Conservation (phyloP, 2,329 filamentous ascomycete species). For the Fusarium sp. region DNA sequence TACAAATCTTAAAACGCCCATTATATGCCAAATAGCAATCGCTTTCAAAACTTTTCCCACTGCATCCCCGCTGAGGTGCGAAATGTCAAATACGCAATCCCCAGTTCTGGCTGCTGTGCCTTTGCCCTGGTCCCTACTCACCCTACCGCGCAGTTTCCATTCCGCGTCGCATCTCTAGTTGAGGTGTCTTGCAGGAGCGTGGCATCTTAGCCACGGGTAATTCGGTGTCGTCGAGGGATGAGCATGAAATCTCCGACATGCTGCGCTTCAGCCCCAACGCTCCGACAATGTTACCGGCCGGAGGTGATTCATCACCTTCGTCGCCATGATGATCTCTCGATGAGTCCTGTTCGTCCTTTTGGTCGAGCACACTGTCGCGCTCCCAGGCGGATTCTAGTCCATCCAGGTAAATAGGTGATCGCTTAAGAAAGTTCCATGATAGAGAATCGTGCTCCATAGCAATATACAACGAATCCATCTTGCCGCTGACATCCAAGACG, state of each 20-base stretch:
- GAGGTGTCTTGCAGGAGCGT: constrained; percentile 52
- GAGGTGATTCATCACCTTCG: constrained; percentile 34
- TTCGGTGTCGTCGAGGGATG: constrained; percentile 47
- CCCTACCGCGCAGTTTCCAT: constrained; percentile 39
- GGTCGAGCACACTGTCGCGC: constrained; percentile 61
- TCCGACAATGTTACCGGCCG: constrained; percentile 37
- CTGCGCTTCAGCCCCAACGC: constrained; percentile 58
- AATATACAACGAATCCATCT: constrained; percentile 68
- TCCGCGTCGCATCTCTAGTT: constrained; percentile 51
- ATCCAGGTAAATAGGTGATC: constrained; percentile 58
- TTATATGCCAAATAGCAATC: constrained; percentile 26
- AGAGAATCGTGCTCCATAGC: constrained; percentile 63
- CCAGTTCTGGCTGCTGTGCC: not conserved
- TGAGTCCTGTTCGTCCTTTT: constrained; percentile 38
- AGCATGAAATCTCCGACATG: constrained; percentile 62
- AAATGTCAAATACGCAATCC: constrained; percentile 1
- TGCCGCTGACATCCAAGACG: constrained; percentile 62
- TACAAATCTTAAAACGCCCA: constrained; percentile 25
- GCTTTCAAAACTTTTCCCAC: constrained; percentile 21
- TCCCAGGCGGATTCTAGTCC: constrained; percentile 66
- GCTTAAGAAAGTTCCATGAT: constrained; percentile 64
- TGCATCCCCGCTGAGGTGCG: not conserved
- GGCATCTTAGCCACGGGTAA: constrained; percentile 50
- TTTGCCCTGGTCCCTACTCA: constrained; percentile 4
- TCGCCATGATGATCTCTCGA: constrained; percentile 46